Conservation (phyloP, 768 basidiomycete genomes). For the Goffeauzyma gilvescens region DNA sequence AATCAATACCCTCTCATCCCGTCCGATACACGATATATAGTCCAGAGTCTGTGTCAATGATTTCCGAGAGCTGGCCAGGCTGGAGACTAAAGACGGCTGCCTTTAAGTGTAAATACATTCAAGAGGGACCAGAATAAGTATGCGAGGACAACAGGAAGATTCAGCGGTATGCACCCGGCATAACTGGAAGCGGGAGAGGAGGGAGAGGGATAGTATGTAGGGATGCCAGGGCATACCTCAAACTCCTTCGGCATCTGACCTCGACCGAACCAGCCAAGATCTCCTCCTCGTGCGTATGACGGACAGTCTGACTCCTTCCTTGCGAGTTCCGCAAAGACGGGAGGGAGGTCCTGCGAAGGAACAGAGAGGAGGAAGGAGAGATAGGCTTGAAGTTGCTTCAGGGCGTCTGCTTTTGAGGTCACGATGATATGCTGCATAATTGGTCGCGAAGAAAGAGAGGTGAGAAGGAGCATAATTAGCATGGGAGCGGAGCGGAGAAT, state of each 20-base stretch:
- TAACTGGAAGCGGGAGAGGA: too few species aligned
- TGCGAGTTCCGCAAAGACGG: constrained; percentile 63
- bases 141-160: too few species aligned
- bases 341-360: constrained; percentile 20
- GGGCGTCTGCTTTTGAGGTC: constrained; percentile 53
- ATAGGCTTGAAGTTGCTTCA: constrained; percentile 55
- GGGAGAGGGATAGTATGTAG: too few species aligned
- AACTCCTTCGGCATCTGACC: constrained; percentile 97
- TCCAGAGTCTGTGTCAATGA: constrained; percentile 74
- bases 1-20: too few species aligned
- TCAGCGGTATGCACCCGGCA: too few species aligned
- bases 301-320: constrained; percentile 67
- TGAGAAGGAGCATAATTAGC: not conserved
- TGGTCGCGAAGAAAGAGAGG: too few species aligned
- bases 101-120: constrained; percentile 13
- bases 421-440: constrained; percentile 49
- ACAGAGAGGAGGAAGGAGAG: constrained; percentile 36
- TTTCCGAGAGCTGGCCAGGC: constrained; percentile 25
- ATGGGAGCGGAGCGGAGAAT: not conserved
- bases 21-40: constrained; percentile 85
- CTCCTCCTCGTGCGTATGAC: constrained; percentile 60
- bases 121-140: constrained; percentile 28
- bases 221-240: constrained; percentile 79
- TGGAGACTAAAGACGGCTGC: constrained; percentile 29
- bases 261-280: constrained; percentile 69